Percentiles rank a stretch among this genome's conserved stretches.
Evolutionary conservation across 495 filamentous ascomycete species (phyloP).

Genomic region (Opeltia flavorubescens): DNA sequence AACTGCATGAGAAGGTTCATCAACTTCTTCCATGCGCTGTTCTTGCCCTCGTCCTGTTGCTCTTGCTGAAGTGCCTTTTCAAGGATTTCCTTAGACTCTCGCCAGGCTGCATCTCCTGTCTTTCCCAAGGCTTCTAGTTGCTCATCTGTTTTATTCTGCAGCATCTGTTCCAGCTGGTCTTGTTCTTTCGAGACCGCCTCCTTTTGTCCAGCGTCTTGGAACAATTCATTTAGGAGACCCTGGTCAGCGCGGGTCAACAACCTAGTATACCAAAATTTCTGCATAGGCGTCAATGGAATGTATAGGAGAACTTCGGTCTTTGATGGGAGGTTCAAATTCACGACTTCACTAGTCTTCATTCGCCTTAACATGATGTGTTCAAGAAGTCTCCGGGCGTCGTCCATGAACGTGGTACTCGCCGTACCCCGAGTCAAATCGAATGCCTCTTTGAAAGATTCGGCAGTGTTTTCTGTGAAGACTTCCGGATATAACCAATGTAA

Average conservation of each 20-base stretch:
- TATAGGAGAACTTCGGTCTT: conserved; percentile 48
- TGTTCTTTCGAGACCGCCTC: conserved; percentile 26
- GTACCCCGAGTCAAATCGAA: conserved; percentile 45
- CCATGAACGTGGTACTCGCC: conserved; percentile 38
- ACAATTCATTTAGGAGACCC: conserved; percentile 39
- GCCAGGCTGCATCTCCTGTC: conserved; percentile 21
- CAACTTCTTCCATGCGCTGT: conserved; percentile 35
- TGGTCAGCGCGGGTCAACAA: conserved; percentile 43
- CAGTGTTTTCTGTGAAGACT: conserved; percentile 40
- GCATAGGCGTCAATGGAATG: conserved; percentile 47
- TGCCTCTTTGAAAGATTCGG: conserved; percentile 37
- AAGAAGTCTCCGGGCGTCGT: conserved; percentile 36
- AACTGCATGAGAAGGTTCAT: conserved; percentile 55
- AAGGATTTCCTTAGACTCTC: conserved; percentile 32
- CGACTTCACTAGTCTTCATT: conserved; percentile 44
- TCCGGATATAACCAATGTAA: conserved; percentile 51
- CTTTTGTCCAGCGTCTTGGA: conserved; percentile 32
- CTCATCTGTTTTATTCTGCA: conserved; percentile 16
- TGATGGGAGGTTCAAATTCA: conserved; percentile 42
- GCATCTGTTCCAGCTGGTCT: conserved; percentile 7
- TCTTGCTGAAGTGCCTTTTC: conserved; percentile 30
- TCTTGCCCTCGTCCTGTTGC: conserved; percentile 19
- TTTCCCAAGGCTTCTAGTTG: conserved; percentile 13
- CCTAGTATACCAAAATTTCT: conserved; percentile 46
- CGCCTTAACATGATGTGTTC: conserved; percentile 49